Base-by-base conservation (phyloP, 2,329 filamentous ascomycete species). In the Celoporthe dispersa region DNA sequence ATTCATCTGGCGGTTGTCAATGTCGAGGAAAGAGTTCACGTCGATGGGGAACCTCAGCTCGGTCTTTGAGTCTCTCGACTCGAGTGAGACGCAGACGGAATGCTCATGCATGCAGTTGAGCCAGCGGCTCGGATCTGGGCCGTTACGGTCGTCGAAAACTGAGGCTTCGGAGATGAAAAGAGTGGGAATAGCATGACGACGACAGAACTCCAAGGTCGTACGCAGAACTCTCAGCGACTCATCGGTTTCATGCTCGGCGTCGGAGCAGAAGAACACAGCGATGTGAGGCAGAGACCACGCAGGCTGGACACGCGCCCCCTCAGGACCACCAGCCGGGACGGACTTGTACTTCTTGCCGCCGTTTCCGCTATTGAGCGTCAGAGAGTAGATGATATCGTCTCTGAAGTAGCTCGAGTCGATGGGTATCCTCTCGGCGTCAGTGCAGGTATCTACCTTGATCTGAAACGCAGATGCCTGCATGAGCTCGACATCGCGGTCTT, bases 1-100 rank as follows among this genome's bases (percentile, higher is more conserved):
- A 74, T 86, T 87, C 81, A 87, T 83, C 76, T 87, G 85, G 64
- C 84, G 80, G 37, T 83, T 81, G 73, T 86, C 84, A 70, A 86
- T 83, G 70, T 84, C 84, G 68, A 84, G 77, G 73, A 86, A 87
- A 14, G 83, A 84, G 2, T 76, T 75, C 25, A 85, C 75, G 72
- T 86, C 84, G 67, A 86, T 83, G 8, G 85, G 84, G 22, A 85
- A 75, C 53, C 83, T 79, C 67, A 80, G 79, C 66, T 82, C 78
- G 8, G 44, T 53, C 25, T 64, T 68, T 1, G 78, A 70, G 61
- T 82, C 81, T 70, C 80, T 75, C 28, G 78, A 79, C 74, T 86
- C 84, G 31, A 87, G 76, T 70, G 81, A 84, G 73, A 86, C 79
- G 73, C 86, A 84, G 68, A 85, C 78, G 16, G 81, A 80, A 64